Base-by-base conservation (phyloP, 208 protist species). In the Trypanosomatidae sp. region DNA sequence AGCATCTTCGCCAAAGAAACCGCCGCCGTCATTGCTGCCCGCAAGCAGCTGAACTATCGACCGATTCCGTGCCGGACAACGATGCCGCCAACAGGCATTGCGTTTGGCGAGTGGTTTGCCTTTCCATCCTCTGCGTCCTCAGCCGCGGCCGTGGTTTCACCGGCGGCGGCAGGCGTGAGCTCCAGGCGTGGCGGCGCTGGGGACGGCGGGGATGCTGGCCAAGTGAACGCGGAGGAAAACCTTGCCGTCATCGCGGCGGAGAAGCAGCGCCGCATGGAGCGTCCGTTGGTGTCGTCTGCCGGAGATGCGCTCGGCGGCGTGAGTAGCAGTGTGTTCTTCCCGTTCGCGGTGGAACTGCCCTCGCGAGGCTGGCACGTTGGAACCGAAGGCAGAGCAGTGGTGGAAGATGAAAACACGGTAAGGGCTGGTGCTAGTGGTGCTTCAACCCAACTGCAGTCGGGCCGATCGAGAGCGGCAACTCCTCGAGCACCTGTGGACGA, bases 1-100 rank as follows among this genome's bases (percentile, higher is more conserved):
- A 93, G 87, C 67, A 82, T 93, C 19, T 97, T 97, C 67, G 69
- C 71, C 15, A 91, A 89, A 53, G 92, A 97, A 74, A 82, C 87
- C 8, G 36, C 70, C 6, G 89, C 77, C 22, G 87, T 89, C 50
- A 28, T 97, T 36, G 89, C 81, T 6, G 79, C 69, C 3, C 90
- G 91, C 5, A 82, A 85, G 69, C 79, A 81, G 73, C 62, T 85
- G 41, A 84, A 67, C 52, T 93, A 92, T 66, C 76, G 77, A 25
- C 87, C 86, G 36, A 83, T 95, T 12, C 53, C 30, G 3, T 73
- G 73, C n/a, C 86, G 90, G 33, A 66, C 56, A 22, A 80, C 87
- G 62, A 93, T 95, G 79, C 71, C 80, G 2, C 69, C 69, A 15
- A 80, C 72, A 12, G 88, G 87, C 13, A 88, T 94, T 71, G 74